A percentile compares a stretch with the other conserved stretches of the same genome.
These are phyloP conservation scores for Pseudogymnoascus sp. DNA, from an alignment of 2,329 filamentous ascomycete species.

Conservation along the genomic window DNA sequence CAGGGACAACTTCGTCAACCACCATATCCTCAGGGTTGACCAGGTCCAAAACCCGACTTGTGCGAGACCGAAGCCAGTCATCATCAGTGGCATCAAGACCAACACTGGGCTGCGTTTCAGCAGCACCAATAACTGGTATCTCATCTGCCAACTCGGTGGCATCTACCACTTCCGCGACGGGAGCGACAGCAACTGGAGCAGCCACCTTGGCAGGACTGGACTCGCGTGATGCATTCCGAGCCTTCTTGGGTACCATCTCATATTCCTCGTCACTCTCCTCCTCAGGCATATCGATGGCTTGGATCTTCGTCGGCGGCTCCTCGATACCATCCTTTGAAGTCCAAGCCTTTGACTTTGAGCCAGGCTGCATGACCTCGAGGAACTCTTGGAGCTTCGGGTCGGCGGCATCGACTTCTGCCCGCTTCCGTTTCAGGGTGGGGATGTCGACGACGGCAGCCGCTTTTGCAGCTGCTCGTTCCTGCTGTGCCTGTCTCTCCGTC, in stretches of 20 bases:
- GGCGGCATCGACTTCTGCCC: slow-evolving; percentile 48
- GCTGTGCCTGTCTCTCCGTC: slow-evolving; percentile 25
- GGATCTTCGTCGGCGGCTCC: slow-evolving; percentile 35
- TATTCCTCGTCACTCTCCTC: slow-evolving; percentile 69
- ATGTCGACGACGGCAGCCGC: slow-evolving; percentile 32
- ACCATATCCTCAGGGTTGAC: slow-evolving; percentile 43
- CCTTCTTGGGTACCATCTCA: slow-evolving; percentile 53
- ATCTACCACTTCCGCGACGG: slow-evolving; percentile 10
- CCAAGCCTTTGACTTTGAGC: slow-evolving; percentile 57
- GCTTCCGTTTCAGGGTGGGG: slow-evolving; percentile 58
- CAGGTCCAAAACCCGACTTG: slow-evolving; percentile 76
- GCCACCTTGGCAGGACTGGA: slow-evolving; percentile 2
- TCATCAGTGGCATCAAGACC: slow-evolving; percentile 41
- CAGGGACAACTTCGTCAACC: slow-evolving; percentile 41
- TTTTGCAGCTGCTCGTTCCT: slow-evolving; percentile 18
- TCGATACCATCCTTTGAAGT: slow-evolving; percentile 41
- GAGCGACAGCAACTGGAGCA: background rate
- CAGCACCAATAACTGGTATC: slow-evolving; percentile 18
- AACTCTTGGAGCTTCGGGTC: slow-evolving; percentile 84
- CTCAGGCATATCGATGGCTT: slow-evolving; percentile 38
- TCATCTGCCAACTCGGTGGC: background rate
- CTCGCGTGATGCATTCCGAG: slow-evolving; percentile 29
- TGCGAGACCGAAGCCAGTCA: slow-evolving; percentile 87
- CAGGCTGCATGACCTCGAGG: slow-evolving; percentile 69
- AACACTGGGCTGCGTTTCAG: slow-evolving; percentile 24